A percentile compares a stretch with the other conserved stretches of the same genome.
Conservation (phyloP, 2,329 filamentous ascomycete species). For the Sordariomycetes sp. region DNA sequence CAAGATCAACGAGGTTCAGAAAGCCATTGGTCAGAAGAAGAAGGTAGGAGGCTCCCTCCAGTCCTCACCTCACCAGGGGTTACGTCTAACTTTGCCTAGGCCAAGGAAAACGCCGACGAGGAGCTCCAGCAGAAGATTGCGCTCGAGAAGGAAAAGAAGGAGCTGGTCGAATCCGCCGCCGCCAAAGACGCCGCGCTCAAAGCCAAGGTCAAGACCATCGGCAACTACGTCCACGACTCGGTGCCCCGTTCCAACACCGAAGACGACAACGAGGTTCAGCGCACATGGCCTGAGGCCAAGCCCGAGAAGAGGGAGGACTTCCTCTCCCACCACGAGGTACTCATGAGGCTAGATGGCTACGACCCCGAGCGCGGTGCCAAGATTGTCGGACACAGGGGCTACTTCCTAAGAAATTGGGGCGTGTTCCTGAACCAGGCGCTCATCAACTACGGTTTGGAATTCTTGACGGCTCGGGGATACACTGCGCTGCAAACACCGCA, state of each 20-base stretch:
- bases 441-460: slow-evolving; percentile 90
- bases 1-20: slow-evolving; percentile 82
- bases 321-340: slow-evolving; percentile 91
- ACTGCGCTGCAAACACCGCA: slow-evolving; percentile 78
- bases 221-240: slow-evolving; percentile 65
- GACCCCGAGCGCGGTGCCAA: slow-evolving; percentile 90
- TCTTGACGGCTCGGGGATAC: slow-evolving; percentile 73
- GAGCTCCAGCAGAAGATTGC: slow-evolving; percentile 70
- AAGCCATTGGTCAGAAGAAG: slow-evolving; percentile 85
- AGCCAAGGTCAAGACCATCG: slow-evolving; percentile 74
- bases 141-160: slow-evolving; percentile 75
- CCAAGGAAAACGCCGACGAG: slow-evolving; percentile 79
- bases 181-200: slow-evolving; percentile 69
- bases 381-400: slow-evolving; percentile 88
- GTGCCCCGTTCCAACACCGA: slow-evolving; percentile 80
- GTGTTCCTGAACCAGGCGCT: slow-evolving; percentile 88
- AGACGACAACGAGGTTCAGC: slow-evolving; percentile 73
- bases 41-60: slow-evolving; percentile 54
- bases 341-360: slow-evolving; percentile 80
- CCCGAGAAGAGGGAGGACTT: slow-evolving; percentile 64
- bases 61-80: no score
- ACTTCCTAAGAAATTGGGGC: slow-evolving; percentile 84
- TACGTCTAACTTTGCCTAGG: no score
- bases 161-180: slow-evolving; percentile 61
- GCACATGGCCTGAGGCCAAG: slow-evolving; percentile 74